Evolutionary conservation across 805 yeast species (phyloP).

Genomic region (Suhomyces faveliae): DNA sequence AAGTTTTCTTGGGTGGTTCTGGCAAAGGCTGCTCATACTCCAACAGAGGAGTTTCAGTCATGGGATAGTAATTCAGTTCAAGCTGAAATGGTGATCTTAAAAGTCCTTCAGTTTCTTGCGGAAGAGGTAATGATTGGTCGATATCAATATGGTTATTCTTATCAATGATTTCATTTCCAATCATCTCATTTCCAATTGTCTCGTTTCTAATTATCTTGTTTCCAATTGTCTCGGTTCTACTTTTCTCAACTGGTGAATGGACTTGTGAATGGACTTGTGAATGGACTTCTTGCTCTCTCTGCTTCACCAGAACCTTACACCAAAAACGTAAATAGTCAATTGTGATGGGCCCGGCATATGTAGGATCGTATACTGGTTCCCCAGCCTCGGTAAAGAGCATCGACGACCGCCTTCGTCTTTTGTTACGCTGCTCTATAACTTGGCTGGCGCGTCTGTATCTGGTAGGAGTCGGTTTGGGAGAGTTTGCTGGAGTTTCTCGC

Average conservation of each 20-base stretch:
- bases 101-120: conserved; percentile 14
- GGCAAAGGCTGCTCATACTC: not conserved
- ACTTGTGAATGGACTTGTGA: too few relatives aligned
- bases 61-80: not conserved
- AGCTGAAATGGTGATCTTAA: conserved; percentile 14
- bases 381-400: conserved; percentile 23
- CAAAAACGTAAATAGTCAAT: conserved; percentile 36
- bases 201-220: too few relatives aligned
- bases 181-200: too few relatives aligned
- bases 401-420: conserved; percentile 26
- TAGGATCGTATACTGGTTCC: conserved; percentile 24
- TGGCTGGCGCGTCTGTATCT: conserved; percentile 10
- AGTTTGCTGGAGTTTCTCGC: not conserved
- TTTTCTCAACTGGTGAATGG: not conserved
- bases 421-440: conserved; percentile 5
- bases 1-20: conserved; percentile 6
- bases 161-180: too few relatives aligned
- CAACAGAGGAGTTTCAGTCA: conserved; percentile 1
- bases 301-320: conserved; percentile 27
- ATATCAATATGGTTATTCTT: conserved; percentile 13
- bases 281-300: conserved; percentile 9
- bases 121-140: conserved; percentile 31
- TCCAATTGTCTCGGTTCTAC: too few relatives aligned
- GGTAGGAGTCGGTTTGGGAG: not conserved
- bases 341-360: conserved; percentile 37